These are phyloP conservation scores for Mycena sp. DNA, from an alignment of 1,284 basidiomycete species.

Conservation along the genomic window DNA sequence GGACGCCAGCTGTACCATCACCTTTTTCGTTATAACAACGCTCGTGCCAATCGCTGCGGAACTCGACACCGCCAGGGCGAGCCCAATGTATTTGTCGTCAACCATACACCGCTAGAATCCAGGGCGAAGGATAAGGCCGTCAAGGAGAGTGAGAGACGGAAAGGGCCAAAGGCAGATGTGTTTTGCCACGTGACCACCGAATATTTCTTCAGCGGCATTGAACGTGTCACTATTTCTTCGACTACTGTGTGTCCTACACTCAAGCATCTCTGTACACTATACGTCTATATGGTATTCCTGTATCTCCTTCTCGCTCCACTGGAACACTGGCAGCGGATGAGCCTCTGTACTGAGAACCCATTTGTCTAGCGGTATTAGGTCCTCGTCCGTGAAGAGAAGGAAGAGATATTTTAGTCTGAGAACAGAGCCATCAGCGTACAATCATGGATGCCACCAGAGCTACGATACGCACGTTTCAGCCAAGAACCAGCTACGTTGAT, in stretches of 20 bases:
- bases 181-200: too few relatives aligned
- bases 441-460: too few relatives aligned
- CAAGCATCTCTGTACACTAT: too few relatives aligned
- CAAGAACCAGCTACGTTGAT: constrained; percentile 42
- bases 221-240: too few relatives aligned
- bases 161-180: too few relatives aligned
- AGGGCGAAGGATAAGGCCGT: too few relatives aligned
- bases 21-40: constrained; percentile 98
- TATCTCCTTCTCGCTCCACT: constrained; percentile 65
- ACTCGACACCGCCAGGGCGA: constrained; percentile 84
- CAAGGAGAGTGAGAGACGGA: too few relatives aligned
- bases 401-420: constrained; percentile 75
- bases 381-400: constrained; percentile 67
- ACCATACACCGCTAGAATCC: constrained; percentile 68
- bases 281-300: constrained; percentile 41
- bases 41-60: constrained; percentile 91
- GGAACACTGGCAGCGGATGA: constrained; percentile 79
- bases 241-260: too few relatives aligned
- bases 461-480: constrained; percentile 62
- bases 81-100: constrained; percentile 93
- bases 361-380: constrained; percentile 70
- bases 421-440: constrained; percentile 27
- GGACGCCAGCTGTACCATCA: constrained; percentile 41
- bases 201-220: too few relatives aligned
- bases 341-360: constrained; percentile 92